Evolutionary conservation across 768 basidiomycete genomes (phyloP).

Genomic region (Jaapia argillacea): DNA sequence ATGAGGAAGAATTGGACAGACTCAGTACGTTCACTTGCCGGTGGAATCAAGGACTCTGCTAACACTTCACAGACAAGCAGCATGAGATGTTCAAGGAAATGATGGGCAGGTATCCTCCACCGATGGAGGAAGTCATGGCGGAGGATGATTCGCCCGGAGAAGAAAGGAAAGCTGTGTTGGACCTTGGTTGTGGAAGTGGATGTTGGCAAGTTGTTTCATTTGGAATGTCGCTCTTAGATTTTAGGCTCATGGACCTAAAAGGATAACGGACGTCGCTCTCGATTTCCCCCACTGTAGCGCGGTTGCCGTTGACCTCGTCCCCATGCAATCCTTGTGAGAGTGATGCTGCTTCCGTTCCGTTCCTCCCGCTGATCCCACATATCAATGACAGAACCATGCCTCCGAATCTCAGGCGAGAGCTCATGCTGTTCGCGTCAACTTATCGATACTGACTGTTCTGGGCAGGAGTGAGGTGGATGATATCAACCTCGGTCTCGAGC

Average conservation of each 20-base stretch:
- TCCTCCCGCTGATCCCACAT: constrained; percentile 5
- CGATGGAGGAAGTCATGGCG: constrained; percentile 46
- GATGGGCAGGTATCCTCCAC: constrained; percentile 60
- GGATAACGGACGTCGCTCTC: constrained; percentile 67
- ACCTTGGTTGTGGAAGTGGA: constrained; percentile 76
- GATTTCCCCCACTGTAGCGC: constrained; percentile 62
- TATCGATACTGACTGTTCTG: constrained; percentile 5
- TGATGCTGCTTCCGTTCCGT: constrained; percentile 4
- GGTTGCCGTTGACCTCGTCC: constrained; percentile 73
- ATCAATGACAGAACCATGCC: constrained; percentile 45
- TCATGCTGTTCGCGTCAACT: constrained; percentile 1
- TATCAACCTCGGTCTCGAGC: constrained; percentile 75
- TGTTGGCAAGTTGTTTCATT: constrained; percentile 41
- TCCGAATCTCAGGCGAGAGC: constrained; percentile 50
- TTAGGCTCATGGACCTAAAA: constrained; percentile 19
- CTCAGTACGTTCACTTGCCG: constrained; percentile 35
- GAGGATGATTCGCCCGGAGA: constrained; percentile 47
- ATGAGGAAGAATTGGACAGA: constrained; percentile 65
- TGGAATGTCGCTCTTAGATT: not conserved
- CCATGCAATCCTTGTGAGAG: constrained; percentile 64
- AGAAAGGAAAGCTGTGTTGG: constrained; percentile 53
- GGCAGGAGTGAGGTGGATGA: constrained; percentile 75
- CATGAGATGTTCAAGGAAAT: constrained; percentile 52
- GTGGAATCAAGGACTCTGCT: not conserved
- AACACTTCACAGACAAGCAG: constrained; percentile 43